phyloP scores from a whole-genome alignment of 2,329 filamentous ascomycete genomes.

The Pseudogymnoascus sp. region DNA sequence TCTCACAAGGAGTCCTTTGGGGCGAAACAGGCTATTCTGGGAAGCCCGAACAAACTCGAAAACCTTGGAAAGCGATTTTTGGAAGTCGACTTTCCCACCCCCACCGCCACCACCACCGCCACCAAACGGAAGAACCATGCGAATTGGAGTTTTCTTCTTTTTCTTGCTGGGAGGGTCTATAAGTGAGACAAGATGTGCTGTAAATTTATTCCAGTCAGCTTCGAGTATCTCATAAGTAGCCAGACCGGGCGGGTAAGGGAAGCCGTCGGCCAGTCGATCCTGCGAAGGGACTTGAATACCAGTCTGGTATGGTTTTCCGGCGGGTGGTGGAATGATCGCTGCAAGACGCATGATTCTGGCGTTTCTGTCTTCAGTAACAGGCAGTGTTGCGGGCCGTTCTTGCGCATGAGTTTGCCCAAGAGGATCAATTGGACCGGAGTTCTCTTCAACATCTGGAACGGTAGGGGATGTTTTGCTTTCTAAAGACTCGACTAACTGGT shows the following conservation, averaged over 20 bases:
- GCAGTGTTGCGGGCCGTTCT: conserved; percentile 13
- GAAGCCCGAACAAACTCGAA: conserved; percentile 15
- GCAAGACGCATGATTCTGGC: background rate
- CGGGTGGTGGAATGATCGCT: background rate
- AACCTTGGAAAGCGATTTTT: conserved; percentile 12
- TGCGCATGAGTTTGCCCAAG: conserved; percentile 7
- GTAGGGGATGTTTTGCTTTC: background rate
- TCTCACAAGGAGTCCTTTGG: conserved; percentile 17
- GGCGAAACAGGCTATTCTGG: conserved; percentile 16
- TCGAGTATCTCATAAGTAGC: conserved; percentile 11
- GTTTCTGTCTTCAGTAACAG: background rate
- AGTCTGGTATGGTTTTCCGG: background rate
- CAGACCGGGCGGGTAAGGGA: conserved; percentile 16
- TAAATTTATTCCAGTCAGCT: conserved; percentile 13
- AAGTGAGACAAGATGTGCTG: background rate
- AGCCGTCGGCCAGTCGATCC: conserved; percentile 11
- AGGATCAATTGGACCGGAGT: background rate
- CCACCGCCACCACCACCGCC: background rate
- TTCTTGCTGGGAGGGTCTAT: background rate
- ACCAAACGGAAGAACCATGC: conserved; percentile 2
- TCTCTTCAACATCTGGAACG: background rate
- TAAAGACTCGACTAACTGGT: background rate
- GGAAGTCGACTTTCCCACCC: conserved; percentile 11
- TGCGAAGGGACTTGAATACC: conserved; percentile 15
- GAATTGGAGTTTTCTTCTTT: background rate